A percentile compares a stretch with the other conserved stretches of the same genome.
Conservation (phyloP, 345 rosid species). For the Aegle marmelos region DNA sequence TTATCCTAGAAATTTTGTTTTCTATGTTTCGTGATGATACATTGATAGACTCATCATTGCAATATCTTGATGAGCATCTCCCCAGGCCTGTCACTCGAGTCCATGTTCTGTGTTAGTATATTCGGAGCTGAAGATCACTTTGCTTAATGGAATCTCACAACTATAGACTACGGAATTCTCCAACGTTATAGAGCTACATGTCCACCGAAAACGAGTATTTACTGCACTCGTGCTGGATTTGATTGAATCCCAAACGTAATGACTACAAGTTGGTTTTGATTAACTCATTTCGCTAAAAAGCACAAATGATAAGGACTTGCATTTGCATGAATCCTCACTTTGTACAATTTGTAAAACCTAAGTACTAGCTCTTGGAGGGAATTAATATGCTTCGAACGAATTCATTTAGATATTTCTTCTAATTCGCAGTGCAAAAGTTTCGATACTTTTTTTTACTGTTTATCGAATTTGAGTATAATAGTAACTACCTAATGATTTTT, state of each 20-base stretch:
- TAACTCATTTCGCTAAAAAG: neutral
- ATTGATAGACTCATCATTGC: neutral
- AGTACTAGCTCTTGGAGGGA: too few relatives aligned
- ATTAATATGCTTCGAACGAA: too few relatives aligned
- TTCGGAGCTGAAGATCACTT: neutral
- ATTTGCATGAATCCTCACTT: neutral
- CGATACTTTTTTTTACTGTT: neutral
- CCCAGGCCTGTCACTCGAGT: neutral
- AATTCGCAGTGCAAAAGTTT: neutral
- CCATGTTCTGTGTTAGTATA: neutral
- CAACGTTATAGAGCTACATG: neutral
- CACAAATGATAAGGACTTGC: neutral
- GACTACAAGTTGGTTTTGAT: neutral
- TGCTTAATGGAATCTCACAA: neutral
- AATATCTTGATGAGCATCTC: neutral
- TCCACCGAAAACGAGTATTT: neutral
- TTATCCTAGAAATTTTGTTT: neutral
- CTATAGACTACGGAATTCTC: neutral
- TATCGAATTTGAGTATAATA: neutral
- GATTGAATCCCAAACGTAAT: neutral
- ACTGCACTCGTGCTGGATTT: neutral
- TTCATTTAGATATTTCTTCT: too few relatives aligned
- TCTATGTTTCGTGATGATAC: neutral
- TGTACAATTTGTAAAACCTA: neutral
- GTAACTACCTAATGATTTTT: neutral